These are phyloP conservation scores for Myxozyma neglecta DNA, from an alignment of 805 yeast genomes.

Conservation along the genomic window DNA sequence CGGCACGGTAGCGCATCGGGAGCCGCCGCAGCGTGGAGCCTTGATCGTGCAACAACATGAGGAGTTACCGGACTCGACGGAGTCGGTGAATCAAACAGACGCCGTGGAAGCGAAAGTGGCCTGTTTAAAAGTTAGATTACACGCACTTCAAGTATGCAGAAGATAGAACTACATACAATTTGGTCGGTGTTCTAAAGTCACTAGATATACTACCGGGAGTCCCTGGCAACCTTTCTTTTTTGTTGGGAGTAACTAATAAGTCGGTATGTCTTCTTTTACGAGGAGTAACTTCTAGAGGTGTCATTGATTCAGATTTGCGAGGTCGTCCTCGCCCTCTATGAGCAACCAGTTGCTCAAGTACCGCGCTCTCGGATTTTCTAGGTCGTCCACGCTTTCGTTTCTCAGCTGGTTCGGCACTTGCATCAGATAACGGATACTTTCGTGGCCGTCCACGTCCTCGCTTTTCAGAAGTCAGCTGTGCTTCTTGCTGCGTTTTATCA, in stretches of 20 bases:
- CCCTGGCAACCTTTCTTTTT: neutral
- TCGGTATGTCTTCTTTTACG: neutral
- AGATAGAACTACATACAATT: neutral
- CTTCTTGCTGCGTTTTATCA: neutral
- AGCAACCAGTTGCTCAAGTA: neutral
- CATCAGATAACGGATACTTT: neutral
- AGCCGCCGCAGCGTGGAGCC: constrained; percentile 42
- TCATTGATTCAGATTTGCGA: neutral
- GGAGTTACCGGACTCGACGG: constrained; percentile 27
- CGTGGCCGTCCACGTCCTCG: neutral
- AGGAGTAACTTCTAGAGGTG: neutral
- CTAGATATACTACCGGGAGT: neutral
- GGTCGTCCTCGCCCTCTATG: constrained; percentile 1
- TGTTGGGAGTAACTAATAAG: neutral
- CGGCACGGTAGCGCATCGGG: constrained; percentile 74
- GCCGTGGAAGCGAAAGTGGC: constrained; percentile 26
- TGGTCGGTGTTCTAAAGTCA: neutral
- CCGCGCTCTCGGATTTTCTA: neutral
- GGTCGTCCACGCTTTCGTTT: neutral
- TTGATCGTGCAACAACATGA: constrained; percentile 35
- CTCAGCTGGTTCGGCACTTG: neutral
- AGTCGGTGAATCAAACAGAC: constrained; percentile 16
- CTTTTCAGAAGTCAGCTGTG: neutral
- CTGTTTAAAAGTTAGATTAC: neutral
- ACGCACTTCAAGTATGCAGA: neutral